Evolutionary conservation across 352 stramenopile genomes (phyloP), one percentile per base, ranked within the genome.

Genomic region (Discostella stelligera): DNA sequence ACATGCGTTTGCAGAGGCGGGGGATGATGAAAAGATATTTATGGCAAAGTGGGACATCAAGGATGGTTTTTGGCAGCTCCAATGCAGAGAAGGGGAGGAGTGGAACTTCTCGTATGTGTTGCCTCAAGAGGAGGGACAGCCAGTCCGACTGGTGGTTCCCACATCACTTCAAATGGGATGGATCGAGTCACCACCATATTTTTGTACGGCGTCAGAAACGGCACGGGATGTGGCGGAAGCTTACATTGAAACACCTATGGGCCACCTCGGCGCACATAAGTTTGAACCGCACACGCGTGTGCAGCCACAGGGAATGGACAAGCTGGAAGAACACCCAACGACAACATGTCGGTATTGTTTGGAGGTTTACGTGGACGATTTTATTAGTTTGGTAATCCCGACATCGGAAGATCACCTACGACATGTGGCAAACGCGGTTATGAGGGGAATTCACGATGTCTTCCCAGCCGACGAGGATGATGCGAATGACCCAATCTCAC

Each of bases 101-200:
- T 80, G 66, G 64, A 76, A 75, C 50, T 74, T 79, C 55, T 63
- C 44, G 3, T 80, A 80, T 59, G 72, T 80, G 3, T 30, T 80
- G 14, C 72, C 72, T 0, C 68, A 77, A 49, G 8, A 21, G 7
- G 13, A 44, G 7, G 62, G 62, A 2, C 11, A 71, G 21, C 62
- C 64, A 4, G 55, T 48, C 13, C 50, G 18, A 9, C 65, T 80
- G 18, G 71, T 80, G 13, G 48, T 80, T n/a, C 65, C 71, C 0
- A 73, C 60, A 37, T 32, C 27, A 32, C 27, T 32, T 2, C 27
- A 32, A 5, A 32, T 32, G 27, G 27, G 27, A 5, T 32, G 27
- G 27, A 32, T 32, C 5, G 27, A 32, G 5, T 32, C 27, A 32
- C 27, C 27, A 32, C 27, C 27, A 32, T 32, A 32, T 32, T 32